These are phyloP conservation scores for Aspergillus sclerotioniger DNA, from an alignment of 495 filamentous ascomycete species.

Conservation along the genomic window DNA sequence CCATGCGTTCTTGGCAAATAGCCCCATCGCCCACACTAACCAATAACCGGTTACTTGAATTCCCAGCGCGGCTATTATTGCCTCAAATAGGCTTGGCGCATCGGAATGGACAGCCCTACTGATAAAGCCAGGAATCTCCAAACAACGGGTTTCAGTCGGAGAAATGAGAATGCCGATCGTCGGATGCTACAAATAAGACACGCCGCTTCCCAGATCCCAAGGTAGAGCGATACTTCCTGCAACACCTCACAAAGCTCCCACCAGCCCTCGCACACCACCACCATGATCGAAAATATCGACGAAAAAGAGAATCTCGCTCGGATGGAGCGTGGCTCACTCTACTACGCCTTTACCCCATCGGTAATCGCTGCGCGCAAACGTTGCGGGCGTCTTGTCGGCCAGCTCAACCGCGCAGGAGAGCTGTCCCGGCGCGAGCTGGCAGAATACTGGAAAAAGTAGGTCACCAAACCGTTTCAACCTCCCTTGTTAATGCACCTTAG, in stretches of 20 bases:
- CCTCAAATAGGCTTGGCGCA: not conserved
- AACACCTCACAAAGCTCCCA: too few relatives aligned
- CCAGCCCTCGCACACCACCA: not conserved
- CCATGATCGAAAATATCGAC: slow-evolving; percentile 6
- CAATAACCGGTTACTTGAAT: not conserved
- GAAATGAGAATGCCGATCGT: too few relatives aligned
- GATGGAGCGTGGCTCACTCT: slow-evolving; percentile 16
- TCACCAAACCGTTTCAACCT: not conserved
- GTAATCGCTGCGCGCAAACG: slow-evolving; percentile 13
- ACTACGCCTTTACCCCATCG: slow-evolving; percentile 11
- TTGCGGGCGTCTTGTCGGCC: slow-evolving; percentile 4
- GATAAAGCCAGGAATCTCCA: too few relatives aligned
- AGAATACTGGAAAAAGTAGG: slow-evolving; percentile 11
- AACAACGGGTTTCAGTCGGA: too few relatives aligned
- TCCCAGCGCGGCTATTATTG: not conserved
- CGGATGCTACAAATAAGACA: too few relatives aligned
- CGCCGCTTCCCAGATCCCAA: too few relatives aligned
- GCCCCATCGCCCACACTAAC: not conserved
- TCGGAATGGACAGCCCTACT: too few relatives aligned
- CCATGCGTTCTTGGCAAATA: not conserved
- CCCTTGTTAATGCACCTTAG: not conserved
- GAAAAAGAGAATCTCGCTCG: slow-evolving; percentile 13
- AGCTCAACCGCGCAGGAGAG: slow-evolving; percentile 4
- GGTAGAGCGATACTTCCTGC: too few relatives aligned
- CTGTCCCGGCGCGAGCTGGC: slow-evolving; percentile 3